Conservation (phyloP, 2,329 filamentous ascomycete species). For the Fusarium sp. region DNA sequence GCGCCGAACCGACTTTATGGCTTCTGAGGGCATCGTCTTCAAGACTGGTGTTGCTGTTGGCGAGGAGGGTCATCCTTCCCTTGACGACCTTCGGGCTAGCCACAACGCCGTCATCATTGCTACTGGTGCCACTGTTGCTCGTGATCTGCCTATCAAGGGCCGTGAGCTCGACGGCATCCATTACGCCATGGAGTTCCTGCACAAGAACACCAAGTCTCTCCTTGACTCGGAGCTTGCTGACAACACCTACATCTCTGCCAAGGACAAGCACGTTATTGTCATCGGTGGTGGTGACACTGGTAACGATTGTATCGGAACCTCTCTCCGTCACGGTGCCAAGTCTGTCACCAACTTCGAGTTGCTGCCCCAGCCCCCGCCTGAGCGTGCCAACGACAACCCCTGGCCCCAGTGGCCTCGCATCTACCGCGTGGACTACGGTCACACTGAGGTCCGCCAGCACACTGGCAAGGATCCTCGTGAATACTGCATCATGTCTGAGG, state of each 20-base stretch:
- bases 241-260: slow-evolving; percentile 89
- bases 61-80: slow-evolving; percentile 70
- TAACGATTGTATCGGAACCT: slow-evolving; percentile 98
- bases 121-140: slow-evolving; percentile 91
- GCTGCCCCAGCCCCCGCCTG: slow-evolving; percentile 88
- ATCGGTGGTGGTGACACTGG: slow-evolving; percentile 98
- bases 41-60: slow-evolving; percentile 82
- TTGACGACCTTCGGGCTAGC: slow-evolving; percentile 76
- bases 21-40: slow-evolving; percentile 85
- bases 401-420: slow-evolving; percentile 99
- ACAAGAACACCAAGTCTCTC: slow-evolving; percentile 97
- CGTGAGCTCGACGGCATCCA: slow-evolving; percentile 91
- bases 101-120: slow-evolving; percentile 90
- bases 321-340: slow-evolving; percentile 93
- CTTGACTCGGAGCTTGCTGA: slow-evolving; percentile 90
- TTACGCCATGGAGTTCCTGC: slow-evolving; percentile 96
- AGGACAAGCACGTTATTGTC: slow-evolving; percentile 94
- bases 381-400: slow-evolving; percentile 93
- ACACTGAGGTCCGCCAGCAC: slow-evolving; percentile 94
- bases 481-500: slow-evolving; percentile 98
- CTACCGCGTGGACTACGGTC: slow-evolving; percentile 98
- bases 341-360: slow-evolving; percentile 97
- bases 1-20: slow-evolving; percentile 95
- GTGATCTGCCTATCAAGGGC: slow-evolving; percentile 90
- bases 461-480: slow-evolving; percentile 96